phyloP scores from a whole-genome alignment of 805 yeast genomes.

The Zygosaccharomyces rouxii region DNA sequence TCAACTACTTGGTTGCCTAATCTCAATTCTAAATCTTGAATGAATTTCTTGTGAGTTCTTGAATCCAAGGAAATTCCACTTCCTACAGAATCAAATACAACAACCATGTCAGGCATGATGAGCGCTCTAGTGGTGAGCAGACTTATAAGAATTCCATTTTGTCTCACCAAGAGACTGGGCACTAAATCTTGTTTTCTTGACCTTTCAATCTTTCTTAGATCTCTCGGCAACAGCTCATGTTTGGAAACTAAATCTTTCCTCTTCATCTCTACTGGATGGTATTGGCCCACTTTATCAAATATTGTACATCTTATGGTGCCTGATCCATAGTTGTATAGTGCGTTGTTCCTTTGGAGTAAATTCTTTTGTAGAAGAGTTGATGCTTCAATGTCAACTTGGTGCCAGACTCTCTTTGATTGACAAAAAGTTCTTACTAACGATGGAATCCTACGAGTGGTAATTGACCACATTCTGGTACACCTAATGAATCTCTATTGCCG shows the following conservation, averaged over 20 bases:
- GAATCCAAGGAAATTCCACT: slow-evolving; percentile 27
- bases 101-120: slow-evolving; percentile 65
- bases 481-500: not conserved
- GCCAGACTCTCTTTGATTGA: not conserved
- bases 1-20: slow-evolving; percentile 24
- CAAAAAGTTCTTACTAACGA: not conserved
- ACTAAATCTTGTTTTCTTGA: slow-evolving; percentile 57
- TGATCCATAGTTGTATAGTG: slow-evolving; percentile 32
- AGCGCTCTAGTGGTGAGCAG: slow-evolving; percentile 77
- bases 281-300: slow-evolving; percentile 65
- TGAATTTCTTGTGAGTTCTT: slow-evolving; percentile 26
- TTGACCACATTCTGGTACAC: not conserved
- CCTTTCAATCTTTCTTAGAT: slow-evolving; percentile 81
- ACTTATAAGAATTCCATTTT: slow-evolving; percentile 68
- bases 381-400: slow-evolving; percentile 15
- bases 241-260: slow-evolving; percentile 65
- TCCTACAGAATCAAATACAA: slow-evolving; percentile 59
- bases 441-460: not conserved
- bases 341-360: slow-evolving; percentile 36
- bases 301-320: slow-evolving; percentile 70
- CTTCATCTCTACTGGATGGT: slow-evolving; percentile 62
- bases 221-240: slow-evolving; percentile 83
- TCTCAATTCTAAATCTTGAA: slow-evolving; percentile 22
- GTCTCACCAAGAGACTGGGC: slow-evolving; percentile 75
- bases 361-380: slow-evolving; percentile 38